phyloP scores from a whole-genome alignment of 2,329 filamentous ascomycete species.

The Stagonosporopsis chrysanthemi region DNA sequence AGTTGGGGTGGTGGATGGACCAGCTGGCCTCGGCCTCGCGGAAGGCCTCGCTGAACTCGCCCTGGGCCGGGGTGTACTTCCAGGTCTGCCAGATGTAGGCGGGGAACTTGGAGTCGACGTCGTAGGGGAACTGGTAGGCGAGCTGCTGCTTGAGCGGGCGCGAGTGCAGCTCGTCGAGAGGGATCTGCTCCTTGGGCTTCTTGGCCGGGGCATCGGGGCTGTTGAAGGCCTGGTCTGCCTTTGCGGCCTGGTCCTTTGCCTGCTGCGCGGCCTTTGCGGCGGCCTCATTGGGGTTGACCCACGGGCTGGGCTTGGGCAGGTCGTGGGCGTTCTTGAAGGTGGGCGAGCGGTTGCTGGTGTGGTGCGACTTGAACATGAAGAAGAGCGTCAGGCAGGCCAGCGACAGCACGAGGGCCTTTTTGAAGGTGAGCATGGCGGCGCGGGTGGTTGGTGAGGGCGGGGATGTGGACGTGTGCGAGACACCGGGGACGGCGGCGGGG shows the following conservation, averaged over 20 bases:
- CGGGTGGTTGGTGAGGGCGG: neutral
- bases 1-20: constrained; percentile 85
- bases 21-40: constrained; percentile 87
- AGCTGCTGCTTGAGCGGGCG: constrained; percentile 81
- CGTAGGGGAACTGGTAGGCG: constrained; percentile 92
- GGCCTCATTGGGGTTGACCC: constrained; percentile 38
- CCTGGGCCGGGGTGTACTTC: constrained; percentile 82
- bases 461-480: neutral
- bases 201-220: constrained; percentile 44
- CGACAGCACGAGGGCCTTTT: constrained; percentile 76
- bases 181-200: constrained; percentile 64
- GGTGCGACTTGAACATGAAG: constrained; percentile 71
- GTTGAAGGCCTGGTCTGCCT: constrained; percentile 39
- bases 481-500: no score
- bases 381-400: constrained; percentile 73
- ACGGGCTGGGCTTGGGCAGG: constrained; percentile 46
- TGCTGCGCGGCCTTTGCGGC: constrained; percentile 19
- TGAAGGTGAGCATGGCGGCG: constrained; percentile 75
- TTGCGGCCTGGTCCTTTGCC: constrained; percentile 22
- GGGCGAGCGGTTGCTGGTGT: constrained; percentile 47
- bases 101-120: constrained; percentile 86
- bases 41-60: constrained; percentile 76
- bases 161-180: constrained; percentile 72
- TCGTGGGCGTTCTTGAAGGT: constrained; percentile 44
- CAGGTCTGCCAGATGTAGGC: constrained; percentile 99